Percentiles rank a stretch among this genome's conserved stretches.
Conservation (phyloP, 2,329 filamentous ascomycete genomes). For the Acephala macrosclerotiorum region DNA sequence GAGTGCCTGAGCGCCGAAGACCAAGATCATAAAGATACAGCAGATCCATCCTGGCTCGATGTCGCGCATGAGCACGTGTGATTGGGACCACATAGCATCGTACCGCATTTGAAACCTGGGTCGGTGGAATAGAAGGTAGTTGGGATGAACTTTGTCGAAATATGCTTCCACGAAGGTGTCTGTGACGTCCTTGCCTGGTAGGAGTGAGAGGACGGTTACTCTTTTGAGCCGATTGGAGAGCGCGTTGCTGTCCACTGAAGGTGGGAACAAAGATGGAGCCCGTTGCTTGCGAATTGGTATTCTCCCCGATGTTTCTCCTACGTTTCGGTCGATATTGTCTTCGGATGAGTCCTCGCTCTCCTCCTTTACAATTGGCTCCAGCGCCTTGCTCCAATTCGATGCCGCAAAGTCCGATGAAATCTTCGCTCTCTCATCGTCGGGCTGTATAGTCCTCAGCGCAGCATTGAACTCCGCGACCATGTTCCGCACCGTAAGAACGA, state of each 20-base stretch:
- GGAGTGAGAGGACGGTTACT: slow-evolving; percentile 34
- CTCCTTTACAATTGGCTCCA: slow-evolving; percentile 40
- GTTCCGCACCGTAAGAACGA: slow-evolving; percentile 40
- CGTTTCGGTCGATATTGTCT: slow-evolving; percentile 22
- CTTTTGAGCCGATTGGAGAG: slow-evolving; percentile 29
- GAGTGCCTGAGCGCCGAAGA: slow-evolving; percentile 50
- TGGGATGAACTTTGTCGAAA: slow-evolving; percentile 49
- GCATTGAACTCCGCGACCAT: slow-evolving; percentile 43
- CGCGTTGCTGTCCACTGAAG: slow-evolving; percentile 29
- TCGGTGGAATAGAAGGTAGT: slow-evolving; percentile 50
- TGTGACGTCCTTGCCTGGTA: slow-evolving; percentile 47
- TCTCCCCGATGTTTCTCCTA: slow-evolving; percentile 9
- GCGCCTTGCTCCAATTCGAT: slow-evolving; percentile 41
- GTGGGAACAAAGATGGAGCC: slow-evolving; percentile 27
- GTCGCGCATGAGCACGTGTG: slow-evolving; percentile 39
- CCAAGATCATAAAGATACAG: slow-evolving; percentile 50
- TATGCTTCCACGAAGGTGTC: slow-evolving; percentile 49
- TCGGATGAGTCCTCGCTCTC: slow-evolving; percentile 39
- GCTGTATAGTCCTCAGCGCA: slow-evolving; percentile 32
- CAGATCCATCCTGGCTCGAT: slow-evolving; percentile 51
- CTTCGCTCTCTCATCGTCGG: slow-evolving; percentile 37
- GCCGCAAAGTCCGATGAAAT: slow-evolving; percentile 39
- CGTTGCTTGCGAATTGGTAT: slow-evolving; percentile 20
- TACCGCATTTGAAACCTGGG: slow-evolving; percentile 49
- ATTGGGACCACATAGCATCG: slow-evolving; percentile 46